Base-by-base conservation (phyloP, 2,329 filamentous ascomycete species). In the Ophiocordyceps robertsii region DNA sequence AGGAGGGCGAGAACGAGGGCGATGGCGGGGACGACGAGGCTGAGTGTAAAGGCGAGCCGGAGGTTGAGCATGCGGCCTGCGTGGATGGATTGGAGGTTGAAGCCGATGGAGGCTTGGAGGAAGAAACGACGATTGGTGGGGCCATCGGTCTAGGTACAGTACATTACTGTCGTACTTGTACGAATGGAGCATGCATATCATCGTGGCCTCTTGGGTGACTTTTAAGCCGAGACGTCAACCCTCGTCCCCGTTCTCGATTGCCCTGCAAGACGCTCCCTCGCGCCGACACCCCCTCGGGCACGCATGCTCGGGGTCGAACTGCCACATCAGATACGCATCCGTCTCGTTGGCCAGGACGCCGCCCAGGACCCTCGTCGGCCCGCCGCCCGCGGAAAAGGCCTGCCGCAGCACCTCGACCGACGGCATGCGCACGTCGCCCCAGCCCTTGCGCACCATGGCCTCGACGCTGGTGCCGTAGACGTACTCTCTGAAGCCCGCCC, bases 401-500 rank as follows among this genome's bases (percentile, higher is more conserved):
- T 65, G 58, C 35, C 55, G 56, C 45, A 76, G 72, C 4, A 77
- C 53, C 35, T 74, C 66, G 13, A 54, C 47, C 1, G 65, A 66
- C 2, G 56, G 49, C 31, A 77, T 60, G 6, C 60, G 56, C 37
- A 76, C 73, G 56, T 74, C 69, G 6, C 54, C 53, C 71, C 72
- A 77, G 6, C 71, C 72, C 32, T 61, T 54, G 31, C 61, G 55
- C 12, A 69, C 55, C 29, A 75, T 57, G 6, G 55, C 60, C 21
- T 66, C 58, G 45, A 73, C 70, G 24, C 61, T 66, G 1, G 70
- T 74, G 6, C 70, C 71, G 49, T 69, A 76, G 8, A 77, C 62
- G 50, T 71, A 72, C 55, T 75, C 73, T 32, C 58, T 61, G 57
- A 77, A 74, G 0, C 70, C 70, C 0, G 71, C 62, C 69, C 70